Percentiles rank a stretch among this genome's conserved stretches.
phyloP scores from a whole-genome alignment of 352 stramenopile species.

The Phytophthora nicotianae region DNA sequence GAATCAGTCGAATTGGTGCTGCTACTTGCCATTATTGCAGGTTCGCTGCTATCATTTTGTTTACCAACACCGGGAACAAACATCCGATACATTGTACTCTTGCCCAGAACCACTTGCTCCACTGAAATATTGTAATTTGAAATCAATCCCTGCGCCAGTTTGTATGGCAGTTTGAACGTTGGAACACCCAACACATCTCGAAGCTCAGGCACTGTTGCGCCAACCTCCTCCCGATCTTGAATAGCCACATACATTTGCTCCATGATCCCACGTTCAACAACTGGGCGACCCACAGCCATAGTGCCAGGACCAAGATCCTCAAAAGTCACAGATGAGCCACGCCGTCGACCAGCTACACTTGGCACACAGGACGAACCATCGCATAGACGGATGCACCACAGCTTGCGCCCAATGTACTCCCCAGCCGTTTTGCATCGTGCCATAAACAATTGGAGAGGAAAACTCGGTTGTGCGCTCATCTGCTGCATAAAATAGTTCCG shows the following conservation, averaged over 20 bases:
- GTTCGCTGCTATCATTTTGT: conserved; percentile 4
- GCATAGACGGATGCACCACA: conserved; percentile 77
- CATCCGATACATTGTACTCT: conserved; percentile 88
- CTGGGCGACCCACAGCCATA: conserved; percentile 35
- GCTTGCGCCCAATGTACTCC: conserved; percentile 67
- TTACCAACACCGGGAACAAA: conserved; percentile 47
- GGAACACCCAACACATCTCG: conserved; percentile 78
- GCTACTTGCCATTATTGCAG: conserved; percentile 5
- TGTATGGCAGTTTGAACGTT: conserved; percentile 87
- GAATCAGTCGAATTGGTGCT: conserved; percentile 6
- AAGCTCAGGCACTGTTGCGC: conserved; percentile 80
- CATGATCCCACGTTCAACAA: conserved; percentile 80
- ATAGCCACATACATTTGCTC: conserved; percentile 79
- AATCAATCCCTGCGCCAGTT: conserved; percentile 78
- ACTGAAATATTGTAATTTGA: conserved; percentile 81
- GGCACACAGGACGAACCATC: conserved; percentile 17
- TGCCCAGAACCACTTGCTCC: conserved; percentile 77
- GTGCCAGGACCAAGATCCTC: conserved; percentile 31
- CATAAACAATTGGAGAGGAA: conserved; percentile 84
- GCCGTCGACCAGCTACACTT: conserved; percentile 9
- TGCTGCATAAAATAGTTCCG: conserved; percentile 86
- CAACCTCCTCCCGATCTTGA: conserved; percentile 48
- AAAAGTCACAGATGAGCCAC: conserved; percentile 16
- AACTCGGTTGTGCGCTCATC: conserved; percentile 56
- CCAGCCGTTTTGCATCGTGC: conserved; percentile 70